Base-by-base conservation (phyloP, 331 rosid genomes). In the Malus hybrid region DNA sequence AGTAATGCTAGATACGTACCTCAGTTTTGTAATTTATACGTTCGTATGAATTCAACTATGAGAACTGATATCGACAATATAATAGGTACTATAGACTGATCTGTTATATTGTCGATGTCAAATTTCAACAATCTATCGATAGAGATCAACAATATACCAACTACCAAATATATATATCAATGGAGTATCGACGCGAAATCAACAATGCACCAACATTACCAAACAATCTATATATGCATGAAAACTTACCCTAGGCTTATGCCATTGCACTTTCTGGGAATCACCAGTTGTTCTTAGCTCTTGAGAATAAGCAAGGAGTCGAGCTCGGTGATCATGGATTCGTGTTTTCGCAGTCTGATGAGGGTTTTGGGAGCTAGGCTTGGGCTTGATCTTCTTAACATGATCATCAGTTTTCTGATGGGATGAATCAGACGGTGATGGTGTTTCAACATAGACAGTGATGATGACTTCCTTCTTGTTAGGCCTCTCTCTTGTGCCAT, bases 241-340 rank as follows among this genome's bases (percentile, higher is more conserved):
- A 27, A 66, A 64, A 46, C 42, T 63, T 19, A 83, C 92, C 87
- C 80, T 81, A 59, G 19, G 66, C 77, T 57, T 65, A 24, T 76
- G 84, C 46, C 55, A 73, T n/a, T 71, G 48, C 54, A 70, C 76
- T 48, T 79, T 80, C 71, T 70, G 55, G 6, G 82, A n/a, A 4
- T 16, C 55, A 74, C 14, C 56, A 16, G 44, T 32, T 54, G 80
- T 85, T 71, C 93, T 62, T 29, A 91, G 90, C 19, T 82, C 64
- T 79, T 79, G 72, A 9, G 90, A 63, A 76, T 85, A 79, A 65
- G 84, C 85, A 24, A 91, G 91, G 70, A 91, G 97, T 52, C 79
- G 80, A 68, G 91, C 93, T 10, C 89, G 85, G 70, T 89, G 95
- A 85, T 89, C 90, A 65, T 74, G 82, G 20, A 78, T 76, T 5